Conservation (phyloP, 495 filamentous ascomycete genomes). For the Aspergillus leporis region DNA sequence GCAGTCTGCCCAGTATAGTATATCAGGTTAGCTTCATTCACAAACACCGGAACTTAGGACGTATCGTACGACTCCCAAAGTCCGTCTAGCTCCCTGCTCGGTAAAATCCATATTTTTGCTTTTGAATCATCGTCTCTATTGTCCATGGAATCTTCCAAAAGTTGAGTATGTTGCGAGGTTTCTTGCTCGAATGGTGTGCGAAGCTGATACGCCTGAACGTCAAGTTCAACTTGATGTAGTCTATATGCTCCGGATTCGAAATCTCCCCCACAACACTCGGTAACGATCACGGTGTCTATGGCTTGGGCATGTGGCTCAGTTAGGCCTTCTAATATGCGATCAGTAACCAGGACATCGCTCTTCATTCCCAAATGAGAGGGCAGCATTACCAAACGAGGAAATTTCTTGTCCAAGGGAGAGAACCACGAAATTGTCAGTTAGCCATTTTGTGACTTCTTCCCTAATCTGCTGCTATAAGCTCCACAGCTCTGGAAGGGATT, state of each 20-base stretch:
- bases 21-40: not conserved
- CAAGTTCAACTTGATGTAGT: constrained; percentile 22
- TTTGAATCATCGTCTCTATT: constrained; percentile 14
- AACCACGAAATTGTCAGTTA: constrained; percentile 21
- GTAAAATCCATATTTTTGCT: constrained; percentile 37
- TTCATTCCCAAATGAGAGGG: not conserved
- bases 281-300: constrained; percentile 22
- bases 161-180: constrained; percentile 13
- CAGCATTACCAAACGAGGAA: constrained; percentile 19
- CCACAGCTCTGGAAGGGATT: not conserved
- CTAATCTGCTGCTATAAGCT: constrained; percentile 18
- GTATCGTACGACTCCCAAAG: constrained; percentile 50
- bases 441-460: constrained; percentile 25
- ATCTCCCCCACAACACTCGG: constrained; percentile 20
- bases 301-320: constrained; percentile 16
- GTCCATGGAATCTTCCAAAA: constrained; percentile 12
- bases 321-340: constrained; percentile 15
- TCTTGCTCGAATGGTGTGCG: constrained; percentile 13
- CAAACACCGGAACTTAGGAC: no score
- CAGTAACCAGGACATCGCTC: not conserved
- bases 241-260: constrained; percentile 17
- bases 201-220: constrained; percentile 27
- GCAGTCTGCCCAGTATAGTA: constrained; percentile 33
- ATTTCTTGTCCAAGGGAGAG: constrained; percentile 22
- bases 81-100: constrained; percentile 41